Base-by-base conservation (phyloP, 768 basidiomycete genomes). In the Russula sp. region DNA sequence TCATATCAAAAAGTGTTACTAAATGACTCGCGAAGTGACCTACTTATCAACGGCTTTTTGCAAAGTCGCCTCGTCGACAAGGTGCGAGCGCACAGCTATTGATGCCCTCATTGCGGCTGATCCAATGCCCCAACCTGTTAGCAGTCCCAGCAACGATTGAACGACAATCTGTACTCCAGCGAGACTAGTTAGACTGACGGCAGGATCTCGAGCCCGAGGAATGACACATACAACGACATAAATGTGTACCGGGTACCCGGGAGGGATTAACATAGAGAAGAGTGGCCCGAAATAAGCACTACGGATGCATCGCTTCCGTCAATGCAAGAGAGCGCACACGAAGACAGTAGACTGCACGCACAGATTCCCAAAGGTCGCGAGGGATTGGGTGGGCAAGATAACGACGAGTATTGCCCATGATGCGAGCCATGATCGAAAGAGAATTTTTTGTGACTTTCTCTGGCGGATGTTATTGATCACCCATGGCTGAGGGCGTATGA, bases 111-210 rank as follows among this genome's bases (percentile, higher is more conserved):
- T 84, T 0, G 76, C 81, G 0, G 80, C 82, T 18, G 74, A 71
- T 3, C 82, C 81, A 66, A 81, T 75, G 0, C 77, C 83, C 83
- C 83, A 85, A 20, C 82, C 82, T 1, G 79, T 29, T 7, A 75
- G 72, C 43, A 81, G 65, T 2, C 83, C 83, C 11, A 83, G 25
- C 6, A 63, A 48, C 9, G 57, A 45, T 43, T 63, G 62, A 20
- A 50, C 5, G 46, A 59, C 32, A 13, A 55, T 5, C 62, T 63
- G 47, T 42, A 25, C 8, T 42, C 51, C n/a, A 29, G 34, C 20
- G 49, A 36, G 18, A 43, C 5, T 25, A 45, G 11, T 46, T 14
- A 25, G 79, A 64, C 81, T 61, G 0, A 77, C 81, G 18, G 73
- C 66, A 0, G 75, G 65, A 6, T 72, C 60, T 75, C 75, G 14